A percentile compares a stretch with the other conserved stretches of the same genome.
phyloP scores from a whole-genome alignment of 306 rosid species.

The Medicago truncatula region MtrunA17r5.0-ANR NC_053048.1:54860501-54861000 shows the following conservation, averaged over 20 bases:
- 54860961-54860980: neutral
- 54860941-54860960: neutral
- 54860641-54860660: conserved; percentile 32
- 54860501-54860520: conserved; percentile 80
- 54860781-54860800: neutral
- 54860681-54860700: conserved; percentile 80
- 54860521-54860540: conserved; percentile 92
- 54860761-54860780: conserved; percentile 42
- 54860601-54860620: too few relatives aligned
- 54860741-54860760: conserved; percentile 32
- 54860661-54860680: conserved; percentile 65
- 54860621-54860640: neutral
- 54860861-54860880: too few relatives aligned
- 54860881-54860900: too few relatives aligned
- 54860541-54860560: conserved; percentile 95
- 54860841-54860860: neutral
- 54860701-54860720: conserved; percentile 96
- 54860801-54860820: neutral
- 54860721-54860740: conserved; percentile 52
- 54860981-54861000: neutral
- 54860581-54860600: too few relatives aligned
- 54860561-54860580: conserved; percentile 65
- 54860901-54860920: too few relatives aligned
- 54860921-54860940: too few relatives aligned
- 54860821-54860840: neutral